Base-by-base conservation (phyloP, 2,329 filamentous ascomycete genomes). In the Cercospora sp. region DNA sequence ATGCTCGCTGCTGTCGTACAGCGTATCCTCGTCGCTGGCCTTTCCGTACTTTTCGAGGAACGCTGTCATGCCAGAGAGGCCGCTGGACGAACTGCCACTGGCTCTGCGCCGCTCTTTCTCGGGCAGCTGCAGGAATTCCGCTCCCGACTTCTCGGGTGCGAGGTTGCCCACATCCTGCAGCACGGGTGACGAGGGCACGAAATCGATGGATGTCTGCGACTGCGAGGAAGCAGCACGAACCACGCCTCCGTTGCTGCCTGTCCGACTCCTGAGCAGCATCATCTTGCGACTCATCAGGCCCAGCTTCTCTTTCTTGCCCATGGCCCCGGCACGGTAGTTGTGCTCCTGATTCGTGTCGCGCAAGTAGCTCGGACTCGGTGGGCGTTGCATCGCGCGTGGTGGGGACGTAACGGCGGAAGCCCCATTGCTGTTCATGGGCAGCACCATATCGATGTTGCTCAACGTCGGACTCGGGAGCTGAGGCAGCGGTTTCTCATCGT, bases 361-460 rank as follows among this genome's bases (percentile, higher is more conserved):
- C 65, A 77, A 65, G 63, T 77, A 77, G 57, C 66, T 72, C 32
- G 73, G 73, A 61, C 75, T 78, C 34, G 75, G 76, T 26, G 76
- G 75, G 37, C 74, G 67, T 43, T 68, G 63, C 24, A 61, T 45
- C 12, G 66, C 59, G 32, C 66, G 67, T 51, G 73, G 72, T 18
- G 74, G 74, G 13, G 74, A 75, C 12, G 65, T 65, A 5, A 70
- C 34, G 55, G 66, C 49, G 24, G 67, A 59, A 16, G 64, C 59
- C 26, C 49, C 59, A 60, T 68, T 89, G 37, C 37, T 43, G 77
- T 91, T 89, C 6, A 64, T 57, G 69, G 94, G 94, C 63, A 97
- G 70, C 18, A 97, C 97, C 92, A 97, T 94, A 79, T 97, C 94
- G 63, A 93, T 93, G 79, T 97, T 96, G 66, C 93, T 96, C 75